Conservation (phyloP, 805 yeast genomes). For the Priceomyces medius region DNA sequence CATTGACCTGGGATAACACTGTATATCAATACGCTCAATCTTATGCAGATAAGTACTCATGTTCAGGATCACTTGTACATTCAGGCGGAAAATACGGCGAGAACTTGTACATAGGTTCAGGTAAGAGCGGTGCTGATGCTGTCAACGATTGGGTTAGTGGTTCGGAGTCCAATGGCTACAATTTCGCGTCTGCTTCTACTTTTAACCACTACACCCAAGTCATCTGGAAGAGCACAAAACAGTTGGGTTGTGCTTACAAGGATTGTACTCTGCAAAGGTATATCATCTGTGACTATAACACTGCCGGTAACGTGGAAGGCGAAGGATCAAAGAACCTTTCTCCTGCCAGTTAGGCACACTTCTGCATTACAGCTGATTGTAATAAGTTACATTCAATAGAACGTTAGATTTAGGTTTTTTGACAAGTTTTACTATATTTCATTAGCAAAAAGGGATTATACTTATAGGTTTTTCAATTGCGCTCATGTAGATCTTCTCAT, state of each 20-base stretch:
- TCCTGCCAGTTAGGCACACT: too few relatives aligned
- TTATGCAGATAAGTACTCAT: constrained; percentile 48
- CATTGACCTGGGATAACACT: constrained; percentile 54
- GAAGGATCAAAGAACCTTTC: constrained; percentile 20
- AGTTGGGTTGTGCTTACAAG: constrained; percentile 72
- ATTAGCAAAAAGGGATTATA: too few relatives aligned
- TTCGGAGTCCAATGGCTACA: constrained; percentile 26
- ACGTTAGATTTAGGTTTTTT: too few relatives aligned
- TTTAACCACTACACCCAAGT: constrained; percentile 74
- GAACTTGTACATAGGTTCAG: constrained; percentile 39
- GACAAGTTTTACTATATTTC: too few relatives aligned
- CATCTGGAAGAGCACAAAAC: constrained; percentile 63
- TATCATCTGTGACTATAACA: constrained; percentile 70
- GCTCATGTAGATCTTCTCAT: too few relatives aligned
- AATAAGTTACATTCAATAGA: too few relatives aligned
- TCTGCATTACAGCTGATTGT: too few relatives aligned
- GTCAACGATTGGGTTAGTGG: constrained; percentile 42
- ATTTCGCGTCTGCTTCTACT: constrained; percentile 31
- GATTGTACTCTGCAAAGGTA: constrained; percentile 54
- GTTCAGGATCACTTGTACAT: constrained; percentile 38
- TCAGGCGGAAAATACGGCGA: constrained; percentile 43
- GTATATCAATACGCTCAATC: constrained; percentile 54
- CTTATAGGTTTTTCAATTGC: too few relatives aligned
- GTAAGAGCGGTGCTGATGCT: constrained; percentile 27
- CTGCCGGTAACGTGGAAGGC: constrained; percentile 70